Conservation (phyloP, 352 stramenopile species). For the Globisporangium echinulatum region DNA sequence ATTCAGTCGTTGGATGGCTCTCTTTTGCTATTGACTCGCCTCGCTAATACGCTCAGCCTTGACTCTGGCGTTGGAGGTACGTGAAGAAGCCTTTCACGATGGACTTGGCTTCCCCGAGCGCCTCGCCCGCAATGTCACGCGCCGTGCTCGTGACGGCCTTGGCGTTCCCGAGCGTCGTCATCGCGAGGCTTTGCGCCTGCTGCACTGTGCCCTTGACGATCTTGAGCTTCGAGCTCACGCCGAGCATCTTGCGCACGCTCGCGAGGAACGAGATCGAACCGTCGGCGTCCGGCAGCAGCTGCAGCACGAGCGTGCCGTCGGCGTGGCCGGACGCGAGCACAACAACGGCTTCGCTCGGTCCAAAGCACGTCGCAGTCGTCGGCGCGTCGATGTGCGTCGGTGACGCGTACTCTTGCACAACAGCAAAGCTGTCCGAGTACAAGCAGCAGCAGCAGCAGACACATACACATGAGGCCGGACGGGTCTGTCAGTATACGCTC, state of each 20-base stretch:
- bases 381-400: constrained; percentile 20
- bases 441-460: constrained; percentile 10
- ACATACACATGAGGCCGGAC: neutral
- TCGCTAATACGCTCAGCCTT: constrained; percentile 5
- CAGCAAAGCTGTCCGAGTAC: constrained; percentile 34
- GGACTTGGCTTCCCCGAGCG: constrained; percentile 75
- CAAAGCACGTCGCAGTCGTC: constrained; percentile 59
- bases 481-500: too few relatives aligned
- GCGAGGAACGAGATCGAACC: constrained; percentile 69
- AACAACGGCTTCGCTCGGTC: constrained; percentile 74
- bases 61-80: constrained; percentile 50
- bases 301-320: constrained; percentile 69
- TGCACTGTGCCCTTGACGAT: constrained; percentile 85
- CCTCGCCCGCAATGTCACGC: constrained; percentile 79
- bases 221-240: constrained; percentile 78
- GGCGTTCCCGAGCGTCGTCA: constrained; percentile 75
- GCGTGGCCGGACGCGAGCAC: constrained; percentile 57
- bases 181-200: constrained; percentile 79
- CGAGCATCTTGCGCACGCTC: constrained; percentile 65
- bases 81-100: constrained; percentile 73
- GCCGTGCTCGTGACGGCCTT: constrained; percentile 80
- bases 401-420: constrained; percentile 66
- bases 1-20: too few relatives aligned
- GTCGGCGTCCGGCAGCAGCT: constrained; percentile 76
- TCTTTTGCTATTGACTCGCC: too few relatives aligned